These are phyloP conservation scores for Fraxinus americana DNA, from an alignment of 257 asterid species.

Conservation along the genomic window DNA sequence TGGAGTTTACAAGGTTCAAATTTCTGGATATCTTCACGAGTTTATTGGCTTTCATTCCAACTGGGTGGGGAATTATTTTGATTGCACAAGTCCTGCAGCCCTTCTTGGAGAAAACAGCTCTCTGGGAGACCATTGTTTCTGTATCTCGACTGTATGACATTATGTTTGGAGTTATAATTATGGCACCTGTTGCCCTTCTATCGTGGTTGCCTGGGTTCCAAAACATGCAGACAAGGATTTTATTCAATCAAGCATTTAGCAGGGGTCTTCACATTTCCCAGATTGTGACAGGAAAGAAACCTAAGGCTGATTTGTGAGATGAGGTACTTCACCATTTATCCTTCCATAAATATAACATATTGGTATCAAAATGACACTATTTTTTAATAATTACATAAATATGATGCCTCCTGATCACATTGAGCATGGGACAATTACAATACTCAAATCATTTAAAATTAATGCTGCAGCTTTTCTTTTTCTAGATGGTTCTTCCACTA, in stretches of 20 bases:
- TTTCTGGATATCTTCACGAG: conserved; percentile 83
- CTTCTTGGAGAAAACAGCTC: conserved; percentile 53
- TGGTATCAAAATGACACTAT: not conserved
- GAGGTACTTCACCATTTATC: conserved; percentile 37
- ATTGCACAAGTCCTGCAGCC: conserved; percentile 87
- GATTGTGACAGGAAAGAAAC: conserved; percentile 82
- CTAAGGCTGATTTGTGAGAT: conserved; percentile 67
- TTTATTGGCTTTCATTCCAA: conserved; percentile 86
- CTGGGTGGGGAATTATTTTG: conserved; percentile 91
- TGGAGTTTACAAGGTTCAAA: conserved; percentile 67
- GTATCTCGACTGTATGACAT: conserved; percentile 85
- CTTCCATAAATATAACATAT: conserved; percentile 15
- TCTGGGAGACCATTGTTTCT: conserved; percentile 82
- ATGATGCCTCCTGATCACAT: not conserved
- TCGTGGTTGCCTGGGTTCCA: conserved; percentile 99
- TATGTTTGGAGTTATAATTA: conserved; percentile 87
- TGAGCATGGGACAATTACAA: not conserved
- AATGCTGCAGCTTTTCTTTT: not conserved
- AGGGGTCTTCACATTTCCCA: conserved; percentile 96
- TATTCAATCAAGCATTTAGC: conserved; percentile 94
- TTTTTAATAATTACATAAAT: not conserved
- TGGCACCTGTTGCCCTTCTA: conserved; percentile 82
- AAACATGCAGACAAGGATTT: conserved; percentile 97
- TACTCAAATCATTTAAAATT: not conserved
- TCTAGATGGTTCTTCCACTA: not conserved